phyloP scores from a whole-genome alignment of 2,329 filamentous ascomycete species.

The Metarhizium rileyi region DNA sequence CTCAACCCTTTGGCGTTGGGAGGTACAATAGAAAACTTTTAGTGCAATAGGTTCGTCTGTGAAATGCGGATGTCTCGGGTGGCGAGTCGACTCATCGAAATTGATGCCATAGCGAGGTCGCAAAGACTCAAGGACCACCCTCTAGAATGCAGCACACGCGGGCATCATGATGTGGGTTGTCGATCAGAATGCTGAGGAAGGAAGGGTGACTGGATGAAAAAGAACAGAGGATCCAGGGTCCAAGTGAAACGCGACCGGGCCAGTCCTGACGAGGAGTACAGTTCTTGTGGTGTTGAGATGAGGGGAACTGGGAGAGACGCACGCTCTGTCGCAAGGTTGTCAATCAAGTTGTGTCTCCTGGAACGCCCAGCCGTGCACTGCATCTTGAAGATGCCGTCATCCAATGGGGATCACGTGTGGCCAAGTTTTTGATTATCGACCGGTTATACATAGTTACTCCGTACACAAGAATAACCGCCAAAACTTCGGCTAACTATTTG shows the following conservation, averaged over 20 bases:
- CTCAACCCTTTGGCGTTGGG: neutral
- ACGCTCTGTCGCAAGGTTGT: neutral
- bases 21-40: no score
- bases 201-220: neutral
- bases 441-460: neutral
- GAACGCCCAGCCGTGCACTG: neutral
- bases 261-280: neutral
- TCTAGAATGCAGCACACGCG: conserved; percentile 41
- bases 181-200: neutral
- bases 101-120: conserved; percentile 46
- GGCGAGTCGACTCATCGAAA: conserved; percentile 35
- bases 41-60: neutral
- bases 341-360: neutral
- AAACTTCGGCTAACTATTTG: conserved; percentile 2
- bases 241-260: neutral
- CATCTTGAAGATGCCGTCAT: neutral
- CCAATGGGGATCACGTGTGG: neutral
- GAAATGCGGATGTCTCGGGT: neutral
- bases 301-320: neutral
- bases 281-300: conserved; percentile 4
- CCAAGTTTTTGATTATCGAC: neutral
- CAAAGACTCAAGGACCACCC: conserved; percentile 36
- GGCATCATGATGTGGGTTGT: conserved; percentile 15
- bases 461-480: neutral
- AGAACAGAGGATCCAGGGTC: no score